Evolutionary conservation across 2,329 filamentous ascomycete genomes (phyloP).

Genomic region (Ophiostoma sp.): DNA sequence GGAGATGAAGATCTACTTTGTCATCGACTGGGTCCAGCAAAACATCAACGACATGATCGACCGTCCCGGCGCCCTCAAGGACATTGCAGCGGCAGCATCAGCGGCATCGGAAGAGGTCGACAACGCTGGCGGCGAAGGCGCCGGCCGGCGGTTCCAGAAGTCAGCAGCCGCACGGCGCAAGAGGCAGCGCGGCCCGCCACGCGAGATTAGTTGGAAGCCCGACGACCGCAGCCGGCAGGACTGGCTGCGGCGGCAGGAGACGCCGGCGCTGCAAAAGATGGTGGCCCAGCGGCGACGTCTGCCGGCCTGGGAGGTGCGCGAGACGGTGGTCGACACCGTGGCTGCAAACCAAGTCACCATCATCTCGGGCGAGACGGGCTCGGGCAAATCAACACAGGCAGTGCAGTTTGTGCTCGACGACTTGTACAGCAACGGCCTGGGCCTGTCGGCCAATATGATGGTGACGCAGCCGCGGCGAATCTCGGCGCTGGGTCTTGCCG

Average conservation of each 20-base stretch:
- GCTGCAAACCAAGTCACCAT: constrained; percentile 81
- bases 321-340: constrained; percentile 71
- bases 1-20: constrained; percentile 81
- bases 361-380: constrained; percentile 94
- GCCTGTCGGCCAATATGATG: constrained; percentile 77
- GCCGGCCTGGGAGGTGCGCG: constrained; percentile 80
- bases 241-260: constrained; percentile 65
- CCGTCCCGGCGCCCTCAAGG: constrained; percentile 73
- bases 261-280: constrained; percentile 67
- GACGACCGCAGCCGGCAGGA: constrained; percentile 56
- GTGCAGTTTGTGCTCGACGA: constrained; percentile 95
- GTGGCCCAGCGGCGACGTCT: constrained; percentile 63
- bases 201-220: constrained; percentile 57
- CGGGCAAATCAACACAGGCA: constrained; percentile 93
- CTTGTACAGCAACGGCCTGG: constrained; percentile 69
- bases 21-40: constrained; percentile 87
- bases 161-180: constrained; percentile 31
- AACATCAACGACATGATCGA: constrained; percentile 78
- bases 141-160: constrained; percentile 20
- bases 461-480: constrained; percentile 95
- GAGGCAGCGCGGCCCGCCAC: constrained; percentile 44
- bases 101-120: constrained; percentile 54
- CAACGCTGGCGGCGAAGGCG: constrained; percentile 30
- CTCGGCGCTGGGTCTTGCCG: constrained; percentile 86
- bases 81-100: constrained; percentile 74